A percentile compares a stretch with the other conserved stretches of the same genome.
Evolutionary conservation across 2,329 filamentous ascomycete species (phyloP).

Genomic region (Botrytis porri): DNA sequence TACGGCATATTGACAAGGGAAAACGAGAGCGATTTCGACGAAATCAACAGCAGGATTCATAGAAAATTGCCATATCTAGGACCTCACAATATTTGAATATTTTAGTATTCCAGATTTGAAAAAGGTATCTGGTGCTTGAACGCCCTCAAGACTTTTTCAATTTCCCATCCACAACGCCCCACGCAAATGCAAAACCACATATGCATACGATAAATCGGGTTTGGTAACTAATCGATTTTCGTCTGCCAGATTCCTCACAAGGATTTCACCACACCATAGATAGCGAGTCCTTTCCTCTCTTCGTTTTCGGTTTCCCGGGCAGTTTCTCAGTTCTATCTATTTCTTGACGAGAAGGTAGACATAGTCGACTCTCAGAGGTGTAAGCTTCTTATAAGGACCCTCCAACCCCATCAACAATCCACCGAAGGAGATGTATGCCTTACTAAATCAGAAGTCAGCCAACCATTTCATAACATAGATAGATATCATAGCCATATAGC

Average conservation of each 20-base stretch:
- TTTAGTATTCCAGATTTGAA: conserved; percentile 6
- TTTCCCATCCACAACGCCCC: conserved; percentile 32
- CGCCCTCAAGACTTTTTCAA: conserved; percentile 22
- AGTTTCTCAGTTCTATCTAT: conserved; percentile 42
- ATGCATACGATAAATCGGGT: conserved; percentile 22
- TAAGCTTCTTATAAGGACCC: conserved; percentile 94
- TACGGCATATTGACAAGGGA: conserved; percentile 76
- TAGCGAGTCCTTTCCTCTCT: background rate
- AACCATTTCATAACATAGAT: background rate
- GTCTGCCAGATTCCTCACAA: conserved; percentile 3
- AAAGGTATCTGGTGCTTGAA: conserved; percentile 21
- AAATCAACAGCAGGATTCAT: conserved; percentile 74
- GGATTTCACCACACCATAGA: background rate
- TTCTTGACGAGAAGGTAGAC: conserved; percentile 94
- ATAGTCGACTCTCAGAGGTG: conserved; percentile 85
- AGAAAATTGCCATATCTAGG: conserved; percentile 78
- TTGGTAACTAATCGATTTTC: background rate
- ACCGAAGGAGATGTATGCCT: conserved; percentile 91
- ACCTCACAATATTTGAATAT: conserved; percentile 44
- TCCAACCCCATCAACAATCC: conserved; percentile 87
- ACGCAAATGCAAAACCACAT: conserved; percentile 27
- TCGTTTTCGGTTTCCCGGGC: background rate
- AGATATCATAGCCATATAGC: background rate
- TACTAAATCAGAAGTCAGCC: conserved; percentile 52
- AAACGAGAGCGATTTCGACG: conserved; percentile 74